Base-by-base conservation (phyloP, 805 yeast genomes). In the Monosporozyma siamensis region DNA sequence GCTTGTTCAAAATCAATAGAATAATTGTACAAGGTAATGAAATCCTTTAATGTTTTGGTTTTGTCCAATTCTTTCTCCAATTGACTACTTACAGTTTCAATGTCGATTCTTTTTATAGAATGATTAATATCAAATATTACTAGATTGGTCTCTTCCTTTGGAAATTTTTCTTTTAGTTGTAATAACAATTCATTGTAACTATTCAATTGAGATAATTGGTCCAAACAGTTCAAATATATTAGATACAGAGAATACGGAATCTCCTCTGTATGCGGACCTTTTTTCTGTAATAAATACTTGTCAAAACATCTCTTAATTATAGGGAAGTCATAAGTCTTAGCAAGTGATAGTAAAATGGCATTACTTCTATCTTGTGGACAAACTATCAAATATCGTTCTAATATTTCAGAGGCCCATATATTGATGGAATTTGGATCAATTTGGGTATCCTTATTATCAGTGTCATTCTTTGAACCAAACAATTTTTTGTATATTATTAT, bases 21-120 rank as follows among this genome's bases (percentile, higher is more conserved):
- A 3, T 75, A 63, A 54, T 84, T 88, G 56, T 75, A 86, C 0
- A 84, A 65, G 17, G 66, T 52, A 0, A 80, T 70, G 56, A 86
- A 85, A 46, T 82, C 89, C 29, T 66, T 66, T 4, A 82, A 61
- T 0, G 86, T 74, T 5, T 56, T 39, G 3, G 80, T 73, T 2
- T 61, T 52, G 1, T 53, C 38, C 11, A 85, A 48, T 1, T 38
- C 39, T 22, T 39, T 64, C 41, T 73, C 75, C 48, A 75, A 75
- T 6, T 67, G 54, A 15, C 61, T 64, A 20, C 71, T 54, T 0
- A 76, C 74, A 34, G 58, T 56, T 1, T 59, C 56, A 40, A 64
- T 58, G 2, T 39, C 21, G 5, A 18, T 58, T n/a, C 56, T 50
- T 17, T 58, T 61, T 14, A 71, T 68, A 52, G 68, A 72, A 53